Evolutionary conservation across 1,284 basidiomycete genomes (phyloP).

Genomic region (Ustilago bromivora): DNA sequence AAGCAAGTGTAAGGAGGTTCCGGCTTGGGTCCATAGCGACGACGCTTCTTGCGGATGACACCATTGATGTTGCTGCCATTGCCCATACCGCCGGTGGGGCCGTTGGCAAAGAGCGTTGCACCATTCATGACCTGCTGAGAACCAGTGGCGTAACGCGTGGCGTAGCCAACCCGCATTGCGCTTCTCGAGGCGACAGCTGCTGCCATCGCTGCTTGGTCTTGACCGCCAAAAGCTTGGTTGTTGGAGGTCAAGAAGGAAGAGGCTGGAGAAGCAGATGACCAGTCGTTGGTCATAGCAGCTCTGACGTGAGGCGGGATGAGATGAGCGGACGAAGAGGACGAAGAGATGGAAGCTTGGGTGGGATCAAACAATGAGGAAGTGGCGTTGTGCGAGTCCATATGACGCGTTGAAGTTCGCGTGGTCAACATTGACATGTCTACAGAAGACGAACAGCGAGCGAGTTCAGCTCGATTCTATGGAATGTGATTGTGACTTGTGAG

Average conservation of each 20-base stretch:
- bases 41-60: slow-evolving; percentile 35
- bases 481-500: slow-evolving; percentile 5
- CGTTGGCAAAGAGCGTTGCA: slow-evolving; percentile 4
- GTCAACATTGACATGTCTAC: slow-evolving; percentile 29
- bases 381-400: slow-evolving; percentile 12
- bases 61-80: background rate
- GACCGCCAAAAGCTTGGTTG: slow-evolving; percentile 8
- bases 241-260: slow-evolving; percentile 7
- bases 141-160: slow-evolving; percentile 25
- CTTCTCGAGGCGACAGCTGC: slow-evolving; percentile 1
- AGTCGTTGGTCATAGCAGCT: slow-evolving; percentile 4
- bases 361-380: slow-evolving; percentile 23
- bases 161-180: slow-evolving; percentile 16
- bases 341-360: slow-evolving; percentile 3
- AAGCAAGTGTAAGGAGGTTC: slow-evolving; percentile 48
- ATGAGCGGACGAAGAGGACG: slow-evolving; percentile 11
- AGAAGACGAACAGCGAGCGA: background rate
- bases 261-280: slow-evolving; percentile 8
- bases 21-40: slow-evolving; percentile 45
- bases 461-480: background rate
- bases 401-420: slow-evolving; percentile 27
- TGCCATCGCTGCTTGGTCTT: background rate
- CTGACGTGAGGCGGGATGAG: slow-evolving; percentile 12
- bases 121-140: slow-evolving; percentile 14
- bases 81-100: background rate